phyloP scores from a whole-genome alignment of 2,329 filamentous ascomycete species.

The Hortaea sp. region DNA sequence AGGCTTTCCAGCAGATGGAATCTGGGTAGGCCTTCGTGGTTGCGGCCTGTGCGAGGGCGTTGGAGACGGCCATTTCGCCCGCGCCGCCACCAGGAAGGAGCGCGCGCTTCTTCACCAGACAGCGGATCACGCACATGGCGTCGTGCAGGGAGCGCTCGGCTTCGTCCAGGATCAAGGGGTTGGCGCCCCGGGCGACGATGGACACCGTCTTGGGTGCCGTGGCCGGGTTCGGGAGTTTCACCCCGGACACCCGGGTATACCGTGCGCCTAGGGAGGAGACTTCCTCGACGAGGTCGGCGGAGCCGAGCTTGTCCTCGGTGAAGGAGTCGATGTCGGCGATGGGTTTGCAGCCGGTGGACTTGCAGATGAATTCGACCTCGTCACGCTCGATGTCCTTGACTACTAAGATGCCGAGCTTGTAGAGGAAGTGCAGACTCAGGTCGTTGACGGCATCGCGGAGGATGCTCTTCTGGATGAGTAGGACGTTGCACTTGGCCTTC shows the following conservation, averaged over 20 bases:
- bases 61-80: constrained; percentile 91
- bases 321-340: constrained; percentile 98
- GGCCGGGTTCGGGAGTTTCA: constrained; percentile 51
- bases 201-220: constrained; percentile 72
- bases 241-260: constrained; percentile 90
- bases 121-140: constrained; percentile 92
- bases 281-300: constrained; percentile 89
- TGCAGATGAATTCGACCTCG: constrained; percentile 99
- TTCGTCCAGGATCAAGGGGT: constrained; percentile 88
- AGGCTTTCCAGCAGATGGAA: constrained; percentile 97
- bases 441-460: constrained; percentile 97
- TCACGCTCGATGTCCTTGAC: constrained; percentile 98
- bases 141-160: constrained; percentile 95
- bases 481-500: constrained; percentile 98
- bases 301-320: constrained; percentile 94
- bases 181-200: constrained; percentile 88
- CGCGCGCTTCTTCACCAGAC: constrained; percentile 98
- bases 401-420: constrained; percentile 89
- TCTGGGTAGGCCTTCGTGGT: constrained; percentile 83
- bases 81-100: constrained; percentile 94
- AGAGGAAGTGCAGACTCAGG: constrained; percentile 90
- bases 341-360: constrained; percentile 96
- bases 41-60: constrained; percentile 70
- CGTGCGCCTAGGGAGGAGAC: constrained; percentile 76
- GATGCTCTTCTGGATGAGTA: constrained; percentile 97